These are phyloP conservation scores for Abortiporus biennis DNA, from an alignment of 1,284 basidiomycete genomes.

Conservation along the genomic window DNA sequence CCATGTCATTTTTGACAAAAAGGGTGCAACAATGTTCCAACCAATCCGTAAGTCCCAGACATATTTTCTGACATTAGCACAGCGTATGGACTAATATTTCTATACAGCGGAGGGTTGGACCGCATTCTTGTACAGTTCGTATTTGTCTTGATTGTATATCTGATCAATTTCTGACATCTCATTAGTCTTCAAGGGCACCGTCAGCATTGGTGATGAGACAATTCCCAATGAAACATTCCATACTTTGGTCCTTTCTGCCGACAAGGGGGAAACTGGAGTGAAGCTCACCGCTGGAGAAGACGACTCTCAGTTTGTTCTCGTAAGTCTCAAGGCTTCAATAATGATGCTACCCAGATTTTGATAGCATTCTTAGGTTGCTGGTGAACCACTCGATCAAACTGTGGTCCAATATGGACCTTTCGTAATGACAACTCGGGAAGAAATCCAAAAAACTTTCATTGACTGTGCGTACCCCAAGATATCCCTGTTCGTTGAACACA, in stretches of 20 bases:
- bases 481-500: conserved; percentile 1
- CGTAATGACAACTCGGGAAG: conserved; percentile 77
- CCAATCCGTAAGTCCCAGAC: conserved; percentile 58
- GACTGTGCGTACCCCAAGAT: conserved; percentile 55
- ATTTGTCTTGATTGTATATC: not conserved
- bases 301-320: conserved; percentile 68
- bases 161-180: not conserved
- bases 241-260: conserved; percentile 71
- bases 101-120: conserved; percentile 71
- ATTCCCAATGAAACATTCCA: conserved; percentile 55
- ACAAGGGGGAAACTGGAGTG: conserved; percentile 54
- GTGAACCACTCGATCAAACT: conserved; percentile 84
- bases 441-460: conserved; percentile 77
- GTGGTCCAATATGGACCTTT: conserved; percentile 88
- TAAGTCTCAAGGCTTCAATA: conserved; percentile 25
- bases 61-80: not conserved
- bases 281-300: conserved; percentile 48
- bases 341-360: not conserved
- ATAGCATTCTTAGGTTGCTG: conserved; percentile 51
- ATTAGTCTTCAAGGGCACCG: conserved; percentile 61
- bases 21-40: conserved; percentile 74
- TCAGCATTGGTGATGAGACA: conserved; percentile 53
- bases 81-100: not conserved
- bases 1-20: conserved; percentile 68
- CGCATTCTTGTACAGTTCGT: conserved; percentile 72